phyloP scores from a whole-genome alignment of 345 rosid genomes.

The Salix udensis region DNA sequence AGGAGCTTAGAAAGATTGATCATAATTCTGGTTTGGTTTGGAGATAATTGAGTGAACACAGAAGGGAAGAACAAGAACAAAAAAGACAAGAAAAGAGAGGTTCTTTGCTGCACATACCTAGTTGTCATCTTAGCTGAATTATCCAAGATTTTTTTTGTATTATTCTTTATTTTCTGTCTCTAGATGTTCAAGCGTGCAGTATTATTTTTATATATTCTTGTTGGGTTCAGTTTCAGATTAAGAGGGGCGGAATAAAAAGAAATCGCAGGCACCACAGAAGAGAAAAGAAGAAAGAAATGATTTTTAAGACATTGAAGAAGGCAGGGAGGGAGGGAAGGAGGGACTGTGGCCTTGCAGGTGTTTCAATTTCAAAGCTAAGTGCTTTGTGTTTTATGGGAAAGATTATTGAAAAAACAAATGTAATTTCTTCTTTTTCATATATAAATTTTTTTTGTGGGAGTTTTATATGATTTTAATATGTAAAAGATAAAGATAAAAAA shows the following conservation, averaged over 20 bases:
- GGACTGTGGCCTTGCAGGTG: no score
- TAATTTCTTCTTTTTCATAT: no score
- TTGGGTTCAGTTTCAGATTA: background rate
- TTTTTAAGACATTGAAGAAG: conserved; percentile 8
- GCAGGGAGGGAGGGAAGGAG: background rate
- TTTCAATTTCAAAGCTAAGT: background rate
- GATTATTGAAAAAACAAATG: background rate
- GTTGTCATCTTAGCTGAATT: conserved; percentile 6
- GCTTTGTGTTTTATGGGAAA: background rate
- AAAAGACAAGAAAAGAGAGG: background rate
- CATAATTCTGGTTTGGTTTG: conserved; percentile 45
- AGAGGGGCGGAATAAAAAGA: background rate
- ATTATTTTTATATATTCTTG: background rate
- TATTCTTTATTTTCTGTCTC: background rate
- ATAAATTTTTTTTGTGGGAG: no score
- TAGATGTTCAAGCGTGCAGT: background rate
- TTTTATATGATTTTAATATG: no score
- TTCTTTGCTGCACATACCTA: background rate
- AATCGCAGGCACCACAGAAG: background rate
- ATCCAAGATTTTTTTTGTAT: no score
- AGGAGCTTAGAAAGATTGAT: conserved; percentile 29
- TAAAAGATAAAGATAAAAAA: background rate
- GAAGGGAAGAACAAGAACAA: conserved; percentile 20
- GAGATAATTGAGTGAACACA: conserved; percentile 31
- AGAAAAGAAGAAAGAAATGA: conserved; percentile 15